Percentiles rank a stretch among this genome's conserved stretches.
Conservation (phyloP, 192 early-diverging fungal genomes). For the Coemansia sp. region DNA sequence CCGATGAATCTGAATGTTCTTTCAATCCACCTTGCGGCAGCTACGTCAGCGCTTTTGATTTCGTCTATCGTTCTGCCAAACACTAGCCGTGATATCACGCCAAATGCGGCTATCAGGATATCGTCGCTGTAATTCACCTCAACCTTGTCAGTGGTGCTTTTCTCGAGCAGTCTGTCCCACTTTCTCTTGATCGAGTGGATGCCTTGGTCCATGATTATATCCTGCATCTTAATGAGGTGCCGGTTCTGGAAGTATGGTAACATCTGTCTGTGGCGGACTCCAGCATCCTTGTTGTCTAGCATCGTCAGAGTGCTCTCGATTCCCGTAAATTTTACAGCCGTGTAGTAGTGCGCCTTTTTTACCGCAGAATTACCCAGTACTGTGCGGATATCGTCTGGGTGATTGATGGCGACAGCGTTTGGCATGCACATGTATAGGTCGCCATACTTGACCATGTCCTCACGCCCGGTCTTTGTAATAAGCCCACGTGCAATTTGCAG, state of each 20-base stretch:
- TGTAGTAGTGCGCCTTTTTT: slow-evolving; percentile 20
- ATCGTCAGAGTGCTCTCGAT: slow-evolving; percentile 22
- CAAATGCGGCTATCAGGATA: slow-evolving; percentile 22
- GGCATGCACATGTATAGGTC: slow-evolving; percentile 26
- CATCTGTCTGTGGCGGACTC: slow-evolving; percentile 25
- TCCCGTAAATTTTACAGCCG: slow-evolving; percentile 18
- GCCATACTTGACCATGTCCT: slow-evolving; percentile 23
- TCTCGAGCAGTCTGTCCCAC: slow-evolving; percentile 22
- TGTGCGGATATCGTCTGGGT: slow-evolving; percentile 27
- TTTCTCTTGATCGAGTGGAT: slow-evolving; percentile 22
- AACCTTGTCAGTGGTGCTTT: slow-evolving; percentile 10
- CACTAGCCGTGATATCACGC: slow-evolving; percentile 18
- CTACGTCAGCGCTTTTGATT: too few species aligned
- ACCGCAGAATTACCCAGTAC: slow-evolving; percentile 17
- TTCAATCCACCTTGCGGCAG: background rate
- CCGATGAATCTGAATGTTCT: slow-evolving; percentile 13
- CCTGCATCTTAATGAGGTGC: slow-evolving; percentile 1
- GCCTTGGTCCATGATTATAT: slow-evolving; percentile 22
- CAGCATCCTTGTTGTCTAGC: background rate
- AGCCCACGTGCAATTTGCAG: slow-evolving; percentile 7
- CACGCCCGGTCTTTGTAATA: slow-evolving; percentile 3
- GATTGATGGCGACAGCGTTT: slow-evolving; percentile 18
- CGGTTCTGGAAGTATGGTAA: slow-evolving; percentile 24
- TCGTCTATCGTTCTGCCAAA: slow-evolving; percentile 13
- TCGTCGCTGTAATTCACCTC: slow-evolving; percentile 35